phyloP scores from a whole-genome alignment of 345 rosid genomes.

The Rhizophora mangle region DNA sequence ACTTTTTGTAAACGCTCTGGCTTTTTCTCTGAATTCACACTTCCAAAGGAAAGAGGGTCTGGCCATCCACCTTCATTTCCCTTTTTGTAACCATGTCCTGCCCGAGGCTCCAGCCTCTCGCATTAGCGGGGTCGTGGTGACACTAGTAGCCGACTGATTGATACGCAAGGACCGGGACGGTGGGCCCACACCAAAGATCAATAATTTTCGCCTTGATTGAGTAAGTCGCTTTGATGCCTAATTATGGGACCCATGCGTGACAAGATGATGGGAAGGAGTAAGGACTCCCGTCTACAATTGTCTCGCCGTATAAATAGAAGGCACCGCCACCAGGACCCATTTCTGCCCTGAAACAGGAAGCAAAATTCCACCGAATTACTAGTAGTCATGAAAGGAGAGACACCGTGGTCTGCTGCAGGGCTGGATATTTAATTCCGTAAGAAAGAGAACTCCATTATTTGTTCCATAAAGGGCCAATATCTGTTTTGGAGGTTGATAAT shows the following conservation, averaged over 20 bases:
- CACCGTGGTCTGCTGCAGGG: background rate
- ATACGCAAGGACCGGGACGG: background rate
- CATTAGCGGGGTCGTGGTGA: background rate
- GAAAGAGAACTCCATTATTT: background rate
- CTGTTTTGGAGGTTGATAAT: too few relatives aligned
- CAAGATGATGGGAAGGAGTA: too few relatives aligned
- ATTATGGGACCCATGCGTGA: too few relatives aligned
- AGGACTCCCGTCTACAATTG: background rate
- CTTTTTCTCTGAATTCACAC: too few relatives aligned
- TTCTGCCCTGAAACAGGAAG: too few relatives aligned
- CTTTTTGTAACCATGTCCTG: background rate
- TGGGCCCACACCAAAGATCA: background rate
- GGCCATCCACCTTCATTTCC: too few relatives aligned
- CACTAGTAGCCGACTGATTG: background rate
- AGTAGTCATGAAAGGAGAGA: background rate
- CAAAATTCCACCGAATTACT: background rate
- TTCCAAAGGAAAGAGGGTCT: too few relatives aligned
- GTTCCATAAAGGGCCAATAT: background rate
- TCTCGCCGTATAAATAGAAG: background rate
- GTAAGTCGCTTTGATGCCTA: too few relatives aligned
- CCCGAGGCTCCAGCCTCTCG: too few relatives aligned
- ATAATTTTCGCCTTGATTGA: slow-evolving; percentile 11
- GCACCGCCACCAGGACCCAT: too few relatives aligned
- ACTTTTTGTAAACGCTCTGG: too few relatives aligned
- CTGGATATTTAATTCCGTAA: background rate